Conservation (phyloP, 345 rosid genomes). For the Gossypium turneri region DNA sequence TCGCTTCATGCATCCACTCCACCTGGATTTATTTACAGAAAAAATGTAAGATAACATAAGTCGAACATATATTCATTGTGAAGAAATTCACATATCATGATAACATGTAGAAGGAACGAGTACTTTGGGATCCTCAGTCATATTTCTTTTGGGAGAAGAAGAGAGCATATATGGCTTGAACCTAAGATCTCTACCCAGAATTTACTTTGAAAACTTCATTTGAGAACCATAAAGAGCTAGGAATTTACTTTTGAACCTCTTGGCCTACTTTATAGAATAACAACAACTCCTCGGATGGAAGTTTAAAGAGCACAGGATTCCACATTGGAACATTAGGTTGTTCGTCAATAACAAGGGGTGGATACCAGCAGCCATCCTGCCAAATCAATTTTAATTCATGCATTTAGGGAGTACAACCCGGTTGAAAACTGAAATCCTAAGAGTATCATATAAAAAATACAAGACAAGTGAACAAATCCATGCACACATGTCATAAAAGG, state of each 20-base stretch:
- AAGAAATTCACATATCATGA: background rate
- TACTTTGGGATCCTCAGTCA: background rate
- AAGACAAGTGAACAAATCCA: background rate
- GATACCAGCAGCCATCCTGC: conserved; percentile 68
- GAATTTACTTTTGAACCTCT: conserved; percentile 73
- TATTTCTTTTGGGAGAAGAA: too few species aligned
- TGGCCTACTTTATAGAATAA: conserved; percentile 83
- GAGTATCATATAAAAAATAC: background rate
- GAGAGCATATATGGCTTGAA: background rate
- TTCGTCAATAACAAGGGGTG: conserved; percentile 57
- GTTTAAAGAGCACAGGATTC: conserved; percentile 84
- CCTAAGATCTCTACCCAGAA: background rate
- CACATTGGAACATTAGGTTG: conserved; percentile 76
- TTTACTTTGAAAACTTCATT: background rate
- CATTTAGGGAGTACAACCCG: background rate
- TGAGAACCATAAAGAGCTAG: conserved; percentile 9
- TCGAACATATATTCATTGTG: background rate
- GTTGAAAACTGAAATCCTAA: conserved; percentile 14
- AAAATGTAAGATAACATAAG: background rate
- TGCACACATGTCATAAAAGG: background rate
- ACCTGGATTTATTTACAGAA: conserved; percentile 34
- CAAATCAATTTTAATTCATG: conserved; percentile 12
- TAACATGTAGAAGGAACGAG: too few species aligned
- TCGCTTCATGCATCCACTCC: conserved; percentile 96
- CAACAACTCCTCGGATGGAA: conserved; percentile 71